Percentiles rank a stretch among this genome's conserved stretches.
Evolutionary conservation across 139 green algal genomes (phyloP).

Genomic region (Auxenochlorella protothecoides): DNA sequence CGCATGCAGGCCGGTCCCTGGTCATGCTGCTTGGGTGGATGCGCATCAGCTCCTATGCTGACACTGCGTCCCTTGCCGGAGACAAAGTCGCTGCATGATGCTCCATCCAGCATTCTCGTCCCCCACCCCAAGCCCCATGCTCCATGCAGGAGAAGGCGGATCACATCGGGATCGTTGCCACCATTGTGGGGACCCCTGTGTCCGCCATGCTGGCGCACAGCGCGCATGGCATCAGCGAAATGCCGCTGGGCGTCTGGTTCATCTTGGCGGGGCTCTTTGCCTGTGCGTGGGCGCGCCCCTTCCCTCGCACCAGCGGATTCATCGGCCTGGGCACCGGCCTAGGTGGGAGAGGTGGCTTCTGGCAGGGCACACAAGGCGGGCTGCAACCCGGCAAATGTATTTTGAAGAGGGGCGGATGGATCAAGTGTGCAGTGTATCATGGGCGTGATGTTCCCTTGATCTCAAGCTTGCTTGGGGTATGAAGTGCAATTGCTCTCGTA

Average conservation of each 20-base stretch:
- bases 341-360: neutral
- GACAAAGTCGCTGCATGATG: neutral
- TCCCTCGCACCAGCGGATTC: neutral
- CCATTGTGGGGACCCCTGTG: slow-evolving; percentile 63
- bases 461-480: neutral
- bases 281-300: no score
- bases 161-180: slow-evolving; percentile 68
- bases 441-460: neutral
- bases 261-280: no score
- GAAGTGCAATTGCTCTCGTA: neutral
- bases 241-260: no score
- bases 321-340: neutral
- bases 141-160: slow-evolving; percentile 67
- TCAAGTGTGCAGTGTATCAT: no score
- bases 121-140: no score
- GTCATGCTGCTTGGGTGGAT: neutral
- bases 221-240: no score
- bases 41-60: neutral
- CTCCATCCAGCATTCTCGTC: no score
- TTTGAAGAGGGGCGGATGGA: no score
- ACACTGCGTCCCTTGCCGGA: neutral
- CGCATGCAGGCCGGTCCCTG: no score
- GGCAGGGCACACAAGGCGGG: neutral
- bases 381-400: no score
- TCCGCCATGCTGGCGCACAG: slow-evolving; percentile 55